Evolutionary conservation across 345 rosid species (phyloP).

Genomic region (Salix dunnii): DNA sequence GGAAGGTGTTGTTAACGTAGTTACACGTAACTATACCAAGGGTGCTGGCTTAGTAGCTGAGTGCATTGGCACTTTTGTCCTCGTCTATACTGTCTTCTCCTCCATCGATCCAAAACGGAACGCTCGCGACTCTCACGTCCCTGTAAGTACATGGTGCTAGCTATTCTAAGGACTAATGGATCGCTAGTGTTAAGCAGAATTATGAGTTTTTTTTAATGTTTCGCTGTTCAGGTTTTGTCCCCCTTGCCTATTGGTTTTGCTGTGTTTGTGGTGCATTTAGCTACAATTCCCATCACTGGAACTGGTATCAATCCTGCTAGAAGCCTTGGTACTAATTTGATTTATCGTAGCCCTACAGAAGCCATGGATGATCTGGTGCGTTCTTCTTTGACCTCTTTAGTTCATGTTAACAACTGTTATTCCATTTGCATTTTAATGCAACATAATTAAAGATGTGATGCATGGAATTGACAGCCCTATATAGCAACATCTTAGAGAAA

Average conservation of each 20-base stretch:
- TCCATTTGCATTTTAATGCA: too few species aligned
- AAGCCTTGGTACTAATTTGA: conserved; percentile 63
- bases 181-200: background rate
- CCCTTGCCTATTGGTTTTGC: conserved; percentile 79
- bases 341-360: conserved; percentile 38
- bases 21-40: conserved; percentile 49
- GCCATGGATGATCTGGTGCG: conserved; percentile 57
- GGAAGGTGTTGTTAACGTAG: conserved; percentile 68
- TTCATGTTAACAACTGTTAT: too few species aligned
- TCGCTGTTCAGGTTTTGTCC: conserved; percentile 46
- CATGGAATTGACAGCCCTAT: too few species aligned
- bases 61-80: conserved; percentile 56
- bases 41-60: conserved; percentile 78
- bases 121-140: conserved; percentile 83
- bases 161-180: too few species aligned
- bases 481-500: too few species aligned
- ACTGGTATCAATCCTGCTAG: conserved; percentile 74
- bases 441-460: too few species aligned
- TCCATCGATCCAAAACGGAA: conserved; percentile 84
- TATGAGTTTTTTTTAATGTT: background rate
- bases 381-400: too few species aligned
- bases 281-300: conserved; percentile 64
- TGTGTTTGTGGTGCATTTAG: conserved; percentile 67
- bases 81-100: conserved; percentile 59
- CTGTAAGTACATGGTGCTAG: conserved; percentile 37